Conservation (phyloP, 352 stramenopile species). For the Elongisporangium prolatum region DNA sequence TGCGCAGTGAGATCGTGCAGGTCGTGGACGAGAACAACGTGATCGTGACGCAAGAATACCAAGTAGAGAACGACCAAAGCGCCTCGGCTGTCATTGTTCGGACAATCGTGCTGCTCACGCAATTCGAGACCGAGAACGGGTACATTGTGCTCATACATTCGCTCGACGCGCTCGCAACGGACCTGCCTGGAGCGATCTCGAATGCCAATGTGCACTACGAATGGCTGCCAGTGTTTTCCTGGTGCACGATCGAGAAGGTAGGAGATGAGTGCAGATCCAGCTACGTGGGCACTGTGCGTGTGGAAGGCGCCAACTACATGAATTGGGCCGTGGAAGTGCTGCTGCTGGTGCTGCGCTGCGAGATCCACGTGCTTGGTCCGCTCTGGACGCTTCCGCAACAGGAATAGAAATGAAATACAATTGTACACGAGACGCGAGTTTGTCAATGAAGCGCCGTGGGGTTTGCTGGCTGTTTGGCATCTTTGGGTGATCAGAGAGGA, state of each 20-base stretch:
- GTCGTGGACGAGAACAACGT: conserved; percentile 34
- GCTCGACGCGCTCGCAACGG: no score
- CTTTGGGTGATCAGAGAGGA: no score
- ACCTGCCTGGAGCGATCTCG: no score
- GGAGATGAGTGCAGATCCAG: neutral
- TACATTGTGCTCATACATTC: conserved; percentile 10
- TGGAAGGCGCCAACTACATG: neutral
- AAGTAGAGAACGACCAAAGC: conserved; percentile 17
- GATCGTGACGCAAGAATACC: conserved; percentile 20
- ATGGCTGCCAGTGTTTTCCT: neutral
- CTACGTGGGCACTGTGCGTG: neutral
- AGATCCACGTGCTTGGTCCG: neutral
- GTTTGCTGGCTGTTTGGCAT: no score
- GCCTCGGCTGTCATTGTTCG: conserved; percentile 31
- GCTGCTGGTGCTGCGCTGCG: neutral
- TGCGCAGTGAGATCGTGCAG: conserved; percentile 15
- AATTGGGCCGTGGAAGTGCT: neutral
- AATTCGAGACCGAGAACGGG: conserved; percentile 38
- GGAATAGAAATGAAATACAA: no score
- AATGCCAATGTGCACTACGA: neutral
- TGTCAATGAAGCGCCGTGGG: no score
- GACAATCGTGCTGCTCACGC: conserved; percentile 37
- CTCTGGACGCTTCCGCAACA: neutral
- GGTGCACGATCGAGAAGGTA: neutral
- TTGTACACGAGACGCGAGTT: no score